Percentiles rank a stretch among this genome's conserved stretches.
phyloP scores from a whole-genome alignment of 176 grass and related monocot species.

The Cenchrus purpureus region DNA sequence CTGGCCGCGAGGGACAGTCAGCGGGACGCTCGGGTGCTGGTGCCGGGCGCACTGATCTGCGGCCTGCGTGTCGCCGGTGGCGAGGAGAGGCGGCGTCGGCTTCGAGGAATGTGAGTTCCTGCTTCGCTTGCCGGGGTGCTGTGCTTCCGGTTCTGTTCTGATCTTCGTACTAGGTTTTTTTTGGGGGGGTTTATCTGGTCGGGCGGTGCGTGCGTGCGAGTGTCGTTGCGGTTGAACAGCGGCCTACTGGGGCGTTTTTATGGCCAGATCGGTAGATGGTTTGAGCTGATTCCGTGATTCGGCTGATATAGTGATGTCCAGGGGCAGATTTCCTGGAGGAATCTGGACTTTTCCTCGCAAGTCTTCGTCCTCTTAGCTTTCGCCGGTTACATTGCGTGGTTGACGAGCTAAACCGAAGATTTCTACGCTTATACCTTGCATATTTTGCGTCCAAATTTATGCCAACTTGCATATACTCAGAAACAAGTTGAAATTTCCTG shows the following conservation, averaged over 20 bases:
- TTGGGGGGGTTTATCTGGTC: not conserved
- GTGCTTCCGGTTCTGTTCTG: not conserved
- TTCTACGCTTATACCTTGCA: conserved; percentile 2
- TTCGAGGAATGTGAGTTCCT: conserved; percentile 48
- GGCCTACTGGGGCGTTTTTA: not conserved
- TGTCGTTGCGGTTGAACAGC: not conserved
- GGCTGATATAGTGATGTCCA: not conserved
- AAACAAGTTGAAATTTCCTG: not conserved
- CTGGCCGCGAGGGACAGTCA: not conserved
- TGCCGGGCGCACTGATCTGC: not conserved
- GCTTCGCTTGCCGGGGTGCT: not conserved
- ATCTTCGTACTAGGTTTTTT: not conserved
- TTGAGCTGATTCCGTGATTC: not conserved
- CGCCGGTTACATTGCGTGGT: conserved; percentile 18
- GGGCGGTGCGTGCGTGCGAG: not conserved
- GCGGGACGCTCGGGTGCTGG: not conserved
- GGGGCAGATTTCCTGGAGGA: conserved; percentile 17
- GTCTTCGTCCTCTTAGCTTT: conserved; percentile 10
- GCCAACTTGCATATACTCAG: not conserved
- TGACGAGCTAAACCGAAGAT: conserved; percentile 14
- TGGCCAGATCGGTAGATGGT: conserved; percentile 41
- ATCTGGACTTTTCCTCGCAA: not conserved
- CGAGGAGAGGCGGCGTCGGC: not conserved
- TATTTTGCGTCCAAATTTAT: not conserved
- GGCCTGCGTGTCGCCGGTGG: not conserved